These are phyloP conservation scores for Thraustochytrium striatum DNA, from an alignment of 352 stramenopile species.

Conservation along the genomic window DNA sequence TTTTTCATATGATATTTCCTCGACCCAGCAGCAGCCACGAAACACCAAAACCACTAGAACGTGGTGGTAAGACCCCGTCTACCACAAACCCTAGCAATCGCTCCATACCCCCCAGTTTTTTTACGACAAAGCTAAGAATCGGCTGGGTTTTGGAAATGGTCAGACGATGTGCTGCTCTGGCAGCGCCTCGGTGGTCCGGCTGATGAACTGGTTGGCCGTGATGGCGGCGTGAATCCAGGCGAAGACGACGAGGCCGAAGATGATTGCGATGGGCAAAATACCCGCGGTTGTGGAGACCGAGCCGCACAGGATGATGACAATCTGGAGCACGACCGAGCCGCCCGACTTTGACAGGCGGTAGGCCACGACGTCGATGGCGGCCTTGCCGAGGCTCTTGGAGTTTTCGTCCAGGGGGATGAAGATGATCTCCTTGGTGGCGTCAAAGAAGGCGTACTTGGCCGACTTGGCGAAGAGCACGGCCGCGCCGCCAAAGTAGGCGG, in stretches of 20 bases:
- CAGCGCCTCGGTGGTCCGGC: too few relatives aligned
- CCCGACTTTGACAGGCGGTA: slow-evolving; percentile 77
- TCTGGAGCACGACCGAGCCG: slow-evolving; percentile 75
- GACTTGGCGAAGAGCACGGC: slow-evolving; percentile 77
- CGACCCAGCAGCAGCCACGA: too few relatives aligned
- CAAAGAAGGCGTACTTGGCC: slow-evolving; percentile 72
- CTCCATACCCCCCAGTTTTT: too few relatives aligned
- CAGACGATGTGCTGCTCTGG: too few relatives aligned
- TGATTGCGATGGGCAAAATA: slow-evolving; percentile 15
- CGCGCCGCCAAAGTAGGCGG: slow-evolving; percentile 64
- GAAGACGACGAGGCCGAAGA: slow-evolving; percentile 38
- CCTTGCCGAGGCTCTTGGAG: slow-evolving; percentile 74
- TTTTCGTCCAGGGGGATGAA: slow-evolving; percentile 76
- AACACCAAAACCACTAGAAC: too few relatives aligned
- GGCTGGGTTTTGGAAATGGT: too few relatives aligned
- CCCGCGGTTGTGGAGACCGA: slow-evolving; percentile 66
- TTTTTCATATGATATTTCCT: too few relatives aligned
- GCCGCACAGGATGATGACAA: slow-evolving; percentile 72
- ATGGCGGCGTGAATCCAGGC: slow-evolving; percentile 32
- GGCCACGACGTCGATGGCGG: slow-evolving; percentile 74
- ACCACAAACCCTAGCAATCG: too few relatives aligned
- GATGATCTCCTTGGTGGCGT: slow-evolving; percentile 79
- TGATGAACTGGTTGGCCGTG: slow-evolving; percentile 21
- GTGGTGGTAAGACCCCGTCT: too few relatives aligned
- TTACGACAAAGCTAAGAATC: too few relatives aligned